phyloP scores from a whole-genome alignment of 164 flowering plant species.

The Amborella trichopoda region DNA sequence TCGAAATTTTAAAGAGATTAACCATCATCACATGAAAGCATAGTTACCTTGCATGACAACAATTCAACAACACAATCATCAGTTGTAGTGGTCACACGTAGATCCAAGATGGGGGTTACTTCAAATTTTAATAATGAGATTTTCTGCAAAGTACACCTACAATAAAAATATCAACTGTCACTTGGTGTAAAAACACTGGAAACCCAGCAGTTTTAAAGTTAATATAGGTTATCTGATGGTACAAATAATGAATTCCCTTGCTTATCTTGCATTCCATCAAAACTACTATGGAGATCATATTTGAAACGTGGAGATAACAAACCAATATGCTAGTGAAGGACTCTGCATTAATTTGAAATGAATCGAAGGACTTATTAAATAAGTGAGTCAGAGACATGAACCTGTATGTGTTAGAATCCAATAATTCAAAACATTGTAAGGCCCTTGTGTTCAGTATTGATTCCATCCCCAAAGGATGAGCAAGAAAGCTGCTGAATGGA shows the following conservation, averaged over 20 bases:
- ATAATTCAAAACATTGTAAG: conserved; percentile 29
- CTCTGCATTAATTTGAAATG: no score
- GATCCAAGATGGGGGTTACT: conserved; percentile 58
- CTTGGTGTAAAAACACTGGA: background rate
- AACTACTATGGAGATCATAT: background rate
- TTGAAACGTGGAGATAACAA: background rate
- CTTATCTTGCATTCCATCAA: background rate
- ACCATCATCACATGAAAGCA: background rate
- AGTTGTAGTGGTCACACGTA: conserved; percentile 47
- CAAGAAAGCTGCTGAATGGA: conserved; percentile 43
- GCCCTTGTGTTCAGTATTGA: conserved; percentile 47
- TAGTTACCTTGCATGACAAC: conserved; percentile 70
- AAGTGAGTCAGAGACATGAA: conserved; percentile 2
- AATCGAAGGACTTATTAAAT: no score
- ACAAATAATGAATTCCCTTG: background rate
- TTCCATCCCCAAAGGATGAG: conserved; percentile 54
- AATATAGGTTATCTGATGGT: background rate
- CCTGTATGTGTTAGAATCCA: conserved; percentile 55
- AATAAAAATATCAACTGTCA: background rate
- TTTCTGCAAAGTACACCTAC: conserved; percentile 53
- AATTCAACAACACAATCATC: conserved; percentile 57
- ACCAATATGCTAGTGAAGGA: background rate
- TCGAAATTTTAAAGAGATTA: background rate
- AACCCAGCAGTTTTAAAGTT: background rate
- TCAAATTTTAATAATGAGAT: conserved; percentile 46